phyloP scores from a whole-genome alignment of 352 stramenopile genomes.

The Phytophthora niederhauseri region DNA sequence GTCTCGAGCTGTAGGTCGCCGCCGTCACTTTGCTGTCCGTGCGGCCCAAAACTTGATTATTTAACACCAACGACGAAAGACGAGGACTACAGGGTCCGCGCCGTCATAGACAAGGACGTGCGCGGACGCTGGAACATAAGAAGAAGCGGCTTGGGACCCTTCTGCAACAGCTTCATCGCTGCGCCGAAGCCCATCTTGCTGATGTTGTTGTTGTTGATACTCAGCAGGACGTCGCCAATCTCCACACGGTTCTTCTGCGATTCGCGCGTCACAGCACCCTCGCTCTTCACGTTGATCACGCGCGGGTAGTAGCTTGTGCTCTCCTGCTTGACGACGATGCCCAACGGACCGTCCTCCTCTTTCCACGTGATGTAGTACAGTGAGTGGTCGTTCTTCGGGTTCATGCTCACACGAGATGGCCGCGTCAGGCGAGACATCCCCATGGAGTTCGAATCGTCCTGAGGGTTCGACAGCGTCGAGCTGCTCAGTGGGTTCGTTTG shows the following conservation, averaged over 20 bases:
- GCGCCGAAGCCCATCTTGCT: conserved; percentile 90
- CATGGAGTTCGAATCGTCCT: conserved; percentile 72
- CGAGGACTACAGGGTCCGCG: conserved; percentile 41
- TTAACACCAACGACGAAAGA: conserved; percentile 28
- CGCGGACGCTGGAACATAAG: conserved; percentile 87
- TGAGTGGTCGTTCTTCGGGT: conserved; percentile 84
- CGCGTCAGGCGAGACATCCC: conserved; percentile 70
- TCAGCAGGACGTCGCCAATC: conserved; percentile 81
- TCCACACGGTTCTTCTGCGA: conserved; percentile 88
- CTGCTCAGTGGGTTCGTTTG: conserved; percentile 22
- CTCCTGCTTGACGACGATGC: conserved; percentile 89
- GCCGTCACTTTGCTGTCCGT: conserved; percentile 24
- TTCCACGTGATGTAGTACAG: conserved; percentile 93
- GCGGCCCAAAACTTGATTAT: conserved; percentile 31
- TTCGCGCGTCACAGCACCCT: conserved; percentile 78
- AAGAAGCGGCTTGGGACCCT: conserved; percentile 84
- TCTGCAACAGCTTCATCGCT: conserved; percentile 87
- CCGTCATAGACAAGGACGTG: conserved; percentile 39
- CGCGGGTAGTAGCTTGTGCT: conserved; percentile 87
- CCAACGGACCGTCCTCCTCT: conserved; percentile 83
- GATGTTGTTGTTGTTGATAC: conserved; percentile 93
- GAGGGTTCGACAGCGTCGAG: conserved; percentile 61
- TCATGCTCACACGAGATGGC: conserved; percentile 76
- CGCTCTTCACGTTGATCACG: conserved; percentile 90
- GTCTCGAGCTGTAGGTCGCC: conserved; percentile 13